Base-by-base conservation (phyloP, 768 basidiomycete species). In the Serendipita vermifera region DNA sequence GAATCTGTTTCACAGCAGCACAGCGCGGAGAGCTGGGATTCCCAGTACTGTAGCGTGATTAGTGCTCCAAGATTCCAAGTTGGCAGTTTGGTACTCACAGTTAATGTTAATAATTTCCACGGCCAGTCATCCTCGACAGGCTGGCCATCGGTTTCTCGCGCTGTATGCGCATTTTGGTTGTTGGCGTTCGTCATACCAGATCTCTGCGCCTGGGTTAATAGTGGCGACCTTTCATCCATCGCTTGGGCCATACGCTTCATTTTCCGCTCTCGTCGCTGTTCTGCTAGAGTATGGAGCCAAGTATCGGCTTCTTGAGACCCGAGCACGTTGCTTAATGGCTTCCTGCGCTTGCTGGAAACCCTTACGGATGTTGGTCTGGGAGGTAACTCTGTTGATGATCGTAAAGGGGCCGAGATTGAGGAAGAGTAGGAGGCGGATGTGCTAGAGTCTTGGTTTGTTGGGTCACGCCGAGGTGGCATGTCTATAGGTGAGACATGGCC, bases 371-470 rank as follows among this genome's bases (percentile, higher is more conserved):
- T 78, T 80, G 85, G 1, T 68, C 62, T 36, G 72, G 74, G 51
- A 77, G 73, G 56, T 80, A 24, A 68, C 59, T 73, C 75, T 26
- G 79, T 62, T 55, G 69, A 66, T 62, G 67, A 76, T 46, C 80
- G 83, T 22, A 90, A 72, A 15, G 87, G 88, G 1, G 77, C 87
- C 35, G 87, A 89, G 59, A 90, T 83, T 36, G 86, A 87, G 2
- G 87, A 88, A 3, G 85, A 87, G 3, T 76, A 77, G 1, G 86
- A 87, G 38, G 76, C 74, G 4, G 81, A 80, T 20, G 72, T 62
- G 32, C 81, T 78, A 17, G 72, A 71, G 3, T 64, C 55, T 15
- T 1, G 27, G 26, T 22, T 22, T 43, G n/a, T 40, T 27, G 24
- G 29, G 36, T 24, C n/a, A 51, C 63, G 33, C 64, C 64, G n/a